Evolutionary conservation across 352 stramenopile genomes (phyloP), one percentile per base, ranked within the genome.

Genomic region (Phytopythium aichiense): DNA sequence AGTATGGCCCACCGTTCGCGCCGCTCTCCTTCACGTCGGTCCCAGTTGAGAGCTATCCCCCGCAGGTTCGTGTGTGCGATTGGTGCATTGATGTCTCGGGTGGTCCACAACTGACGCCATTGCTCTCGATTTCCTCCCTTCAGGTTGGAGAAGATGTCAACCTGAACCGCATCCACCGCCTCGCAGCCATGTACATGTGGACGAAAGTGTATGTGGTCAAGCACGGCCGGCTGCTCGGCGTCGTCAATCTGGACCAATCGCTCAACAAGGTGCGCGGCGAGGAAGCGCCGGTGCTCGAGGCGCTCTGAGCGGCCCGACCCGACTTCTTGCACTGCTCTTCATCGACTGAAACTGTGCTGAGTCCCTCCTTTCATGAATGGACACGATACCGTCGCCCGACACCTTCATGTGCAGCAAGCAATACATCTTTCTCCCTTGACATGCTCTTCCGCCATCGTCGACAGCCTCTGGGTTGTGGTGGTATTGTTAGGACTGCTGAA

Each of bases 131-230:
- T n/a, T 33, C 18, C 1, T 4, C 4, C 8, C 1, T 38, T 13
- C 61, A 89, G 71, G 81, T 91, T 0, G 82, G 78, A 6, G 79
- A 91, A 55, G 64, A 77, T 46, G 81, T 92, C 13, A 88, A 90
- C 42, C 64, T 94, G 22, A 85, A 75, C 51, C 77, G 74, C 16
- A 77, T 94, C 18, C 84, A 92, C 71, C 87, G 89, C 33, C 69
- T 90, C 46, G 81, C 85, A 8, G 77, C 81, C n/a, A 89, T 92
- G 62, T 87, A 79, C 42, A 88, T 91, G 64, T 92, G 83, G 85
- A 91, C 83, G 15, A 81, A 94, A 51, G 81, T 94, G 16, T 92
- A 91, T 60, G 85, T 92, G 28, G 76, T 85, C 35, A 89, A 89
- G 60, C 64, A 79, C 56, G 81, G 85, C 65, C 80, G 84, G 48